Base-by-base conservation (phyloP, 129 eudicot genomes). In the Cynara cardunculus region DNA sequence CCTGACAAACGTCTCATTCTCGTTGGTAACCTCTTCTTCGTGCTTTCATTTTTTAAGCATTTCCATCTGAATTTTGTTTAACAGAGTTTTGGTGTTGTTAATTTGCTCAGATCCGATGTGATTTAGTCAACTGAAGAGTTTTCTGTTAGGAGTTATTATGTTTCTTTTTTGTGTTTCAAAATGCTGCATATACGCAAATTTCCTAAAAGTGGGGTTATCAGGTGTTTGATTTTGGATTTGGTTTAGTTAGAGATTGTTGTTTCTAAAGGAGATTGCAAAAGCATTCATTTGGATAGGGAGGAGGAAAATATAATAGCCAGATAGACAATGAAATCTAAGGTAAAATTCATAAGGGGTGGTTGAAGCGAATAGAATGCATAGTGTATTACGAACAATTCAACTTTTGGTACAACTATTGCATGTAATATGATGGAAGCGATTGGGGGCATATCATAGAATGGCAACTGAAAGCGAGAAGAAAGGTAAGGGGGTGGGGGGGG, bases 1-100 rank as follows among this genome's bases (percentile, higher is more conserved):
- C 99, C 99, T 37, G 99, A 92, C 90, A 95, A 90, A 80, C 99
- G 96, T 49, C 96, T 95, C 90, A 92, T 95, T 70, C 97, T 95
- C 87, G 86, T 95, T 34, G 97, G 99, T 95, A 89, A 39, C 37
- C 44, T 67, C 84, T 73, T 49, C 8, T 46, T 27, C 25, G 25
- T 28, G 21, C 61, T 30, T 24, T 56, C 19, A 19, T 14, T 37
- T 65, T 68, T 41, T 19, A 46, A 18, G 7, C 14, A 2, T 24
- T 72, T 80, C 22, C 24, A 12, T 21, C 28, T 32, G 11, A 80
- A 39, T 73, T 73, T 81, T 81, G 69, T 10, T 27, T 62, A 44
- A 37, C 27, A 65, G 41, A 81, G 32, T 12, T 12, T 41, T 3
- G 0, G 0, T 41, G 4, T 49, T 35, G 28, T 35, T 13, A 56